Conservation (phyloP, 208 protist genomes). For the Trypanosoma lewisi region DNA sequence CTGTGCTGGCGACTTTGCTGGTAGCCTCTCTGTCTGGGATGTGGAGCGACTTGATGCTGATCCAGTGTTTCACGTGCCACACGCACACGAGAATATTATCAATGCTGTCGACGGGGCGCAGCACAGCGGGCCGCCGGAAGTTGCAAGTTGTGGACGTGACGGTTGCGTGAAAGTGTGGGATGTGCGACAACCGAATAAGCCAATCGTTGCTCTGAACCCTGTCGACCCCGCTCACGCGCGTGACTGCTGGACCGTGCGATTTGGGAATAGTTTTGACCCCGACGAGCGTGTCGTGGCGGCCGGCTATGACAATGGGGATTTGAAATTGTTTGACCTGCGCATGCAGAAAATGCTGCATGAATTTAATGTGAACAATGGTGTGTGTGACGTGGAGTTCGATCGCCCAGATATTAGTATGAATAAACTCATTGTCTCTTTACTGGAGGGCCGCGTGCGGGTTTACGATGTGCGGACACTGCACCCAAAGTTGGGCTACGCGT, state of each 20-base stretch:
- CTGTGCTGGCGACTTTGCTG: slow-evolving; percentile 88
- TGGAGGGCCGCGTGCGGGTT: slow-evolving; percentile 83
- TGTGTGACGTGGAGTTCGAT: slow-evolving; percentile 92
- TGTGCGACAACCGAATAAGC: slow-evolving; percentile 77
- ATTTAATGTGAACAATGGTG: slow-evolving; percentile 92
- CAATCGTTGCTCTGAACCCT: slow-evolving; percentile 84
- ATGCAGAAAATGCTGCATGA: slow-evolving; percentile 89
- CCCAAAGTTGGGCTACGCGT: slow-evolving; percentile 82
- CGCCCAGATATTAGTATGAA: slow-evolving; percentile 92
- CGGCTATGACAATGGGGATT: slow-evolving; percentile 95
- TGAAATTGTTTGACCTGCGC: slow-evolving; percentile 94
- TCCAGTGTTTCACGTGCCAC: slow-evolving; percentile 49
- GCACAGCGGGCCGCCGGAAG: slow-evolving; percentile 81
- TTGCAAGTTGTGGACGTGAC: slow-evolving; percentile 87
- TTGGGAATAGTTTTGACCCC: slow-evolving; percentile 90
- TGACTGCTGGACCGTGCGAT: slow-evolving; percentile 92
- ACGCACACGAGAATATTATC: slow-evolving; percentile 91
- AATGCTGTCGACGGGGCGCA: slow-evolving; percentile 93
- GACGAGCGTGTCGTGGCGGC: slow-evolving; percentile 90
- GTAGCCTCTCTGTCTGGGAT: slow-evolving; percentile 80
- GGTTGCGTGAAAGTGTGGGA: slow-evolving; percentile 94
- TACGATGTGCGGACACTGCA: slow-evolving; percentile 91
- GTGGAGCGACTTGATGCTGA: slow-evolving; percentile 53
- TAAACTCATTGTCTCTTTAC: slow-evolving; percentile 88
- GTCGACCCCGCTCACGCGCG: slow-evolving; percentile 51